phyloP scores from a whole-genome alignment of 2,329 filamentous ascomycete species.

The Fusarium sp. region DNA sequence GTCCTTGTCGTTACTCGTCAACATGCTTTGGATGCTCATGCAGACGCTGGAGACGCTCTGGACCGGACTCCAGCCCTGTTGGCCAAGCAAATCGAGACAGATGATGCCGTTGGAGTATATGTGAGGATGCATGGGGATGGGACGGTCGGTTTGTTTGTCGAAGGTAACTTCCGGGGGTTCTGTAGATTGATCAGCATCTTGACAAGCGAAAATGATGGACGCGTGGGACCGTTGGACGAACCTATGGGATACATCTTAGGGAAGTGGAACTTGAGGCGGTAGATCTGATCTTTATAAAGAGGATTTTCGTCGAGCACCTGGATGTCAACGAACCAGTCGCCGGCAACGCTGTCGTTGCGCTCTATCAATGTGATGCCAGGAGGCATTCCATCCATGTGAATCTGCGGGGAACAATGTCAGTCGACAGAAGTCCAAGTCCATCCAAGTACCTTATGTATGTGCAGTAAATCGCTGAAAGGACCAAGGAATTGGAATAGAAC shows the following conservation, averaged over 20 bases:
- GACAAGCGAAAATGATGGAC: not conserved
- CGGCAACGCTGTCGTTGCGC: slow-evolving; percentile 77
- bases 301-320: slow-evolving; percentile 90
- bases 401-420: slow-evolving; percentile 54
- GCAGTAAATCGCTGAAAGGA: not conserved
- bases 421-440: not conserved
- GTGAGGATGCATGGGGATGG: slow-evolving; percentile 94
- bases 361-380: slow-evolving; percentile 82
- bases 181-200: slow-evolving; percentile 51
- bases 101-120: slow-evolving; percentile 99
- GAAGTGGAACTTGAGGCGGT: slow-evolving; percentile 89
- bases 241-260: slow-evolving; percentile 88
- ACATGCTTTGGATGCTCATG: slow-evolving; percentile 98
- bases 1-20: slow-evolving; percentile 92
- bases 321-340: slow-evolving; percentile 92
- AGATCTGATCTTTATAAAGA: slow-evolving; percentile 82
- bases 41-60: slow-evolving; percentile 97
- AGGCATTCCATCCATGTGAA: slow-evolving; percentile 65
- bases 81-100: slow-evolving; percentile 90
- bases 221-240: slow-evolving; percentile 54
- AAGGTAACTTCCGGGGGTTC: slow-evolving; percentile 97
- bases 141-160: slow-evolving; percentile 69
- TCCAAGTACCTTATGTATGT: not conserved
- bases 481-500: slow-evolving; percentile 6
- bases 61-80: slow-evolving; percentile 93